Evolutionary conservation across 2,329 filamentous ascomycete genomes (phyloP).

Genomic region (Dothistroma pini): DNA sequence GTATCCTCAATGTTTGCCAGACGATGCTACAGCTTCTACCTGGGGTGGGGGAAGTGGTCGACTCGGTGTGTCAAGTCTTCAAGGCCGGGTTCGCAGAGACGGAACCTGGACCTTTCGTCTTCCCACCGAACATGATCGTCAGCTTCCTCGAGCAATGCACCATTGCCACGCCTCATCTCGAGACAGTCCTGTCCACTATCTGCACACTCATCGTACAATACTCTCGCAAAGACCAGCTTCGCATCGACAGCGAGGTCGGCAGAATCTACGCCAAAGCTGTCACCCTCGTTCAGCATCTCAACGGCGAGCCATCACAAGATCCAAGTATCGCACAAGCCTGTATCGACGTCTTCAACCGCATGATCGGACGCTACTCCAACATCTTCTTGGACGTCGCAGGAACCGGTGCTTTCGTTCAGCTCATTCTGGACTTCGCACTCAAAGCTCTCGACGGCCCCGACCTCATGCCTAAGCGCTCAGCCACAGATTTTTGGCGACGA

Average conservation of each 20-base stretch:
- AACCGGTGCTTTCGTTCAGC: constrained; percentile 41
- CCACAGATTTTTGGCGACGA: constrained; percentile 71
- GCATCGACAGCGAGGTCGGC: constrained; percentile 49
- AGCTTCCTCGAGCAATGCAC: constrained; percentile 55
- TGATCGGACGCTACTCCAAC: constrained; percentile 59
- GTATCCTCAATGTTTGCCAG: constrained; percentile 49
- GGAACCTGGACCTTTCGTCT: constrained; percentile 71
- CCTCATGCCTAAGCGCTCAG: constrained; percentile 69
- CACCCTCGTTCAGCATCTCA: constrained; percentile 59
- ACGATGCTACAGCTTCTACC: constrained; percentile 53
- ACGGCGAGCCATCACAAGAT: constrained; percentile 58
- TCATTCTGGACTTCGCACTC: constrained; percentile 67
- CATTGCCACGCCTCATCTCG: constrained; percentile 62
- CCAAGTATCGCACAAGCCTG: constrained; percentile 69
- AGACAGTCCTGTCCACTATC: constrained; percentile 66
- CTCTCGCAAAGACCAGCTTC: constrained; percentile 36
- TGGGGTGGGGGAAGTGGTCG: constrained; percentile 63
- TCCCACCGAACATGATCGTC: constrained; percentile 63
- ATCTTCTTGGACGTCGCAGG: constrained; percentile 60
- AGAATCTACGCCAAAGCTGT: constrained; percentile 60
- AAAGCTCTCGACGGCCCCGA: constrained; percentile 68
- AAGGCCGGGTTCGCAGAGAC: constrained; percentile 72
- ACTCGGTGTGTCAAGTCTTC: constrained; percentile 67
- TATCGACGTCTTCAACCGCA: constrained; percentile 66
- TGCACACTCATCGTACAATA: constrained; percentile 59